A percentile compares a stretch with the other conserved stretches of the same genome.
Evolutionary conservation across 306 rosid genomes (phyloP).

Genomic region (Vigna hirtella): DNA sequence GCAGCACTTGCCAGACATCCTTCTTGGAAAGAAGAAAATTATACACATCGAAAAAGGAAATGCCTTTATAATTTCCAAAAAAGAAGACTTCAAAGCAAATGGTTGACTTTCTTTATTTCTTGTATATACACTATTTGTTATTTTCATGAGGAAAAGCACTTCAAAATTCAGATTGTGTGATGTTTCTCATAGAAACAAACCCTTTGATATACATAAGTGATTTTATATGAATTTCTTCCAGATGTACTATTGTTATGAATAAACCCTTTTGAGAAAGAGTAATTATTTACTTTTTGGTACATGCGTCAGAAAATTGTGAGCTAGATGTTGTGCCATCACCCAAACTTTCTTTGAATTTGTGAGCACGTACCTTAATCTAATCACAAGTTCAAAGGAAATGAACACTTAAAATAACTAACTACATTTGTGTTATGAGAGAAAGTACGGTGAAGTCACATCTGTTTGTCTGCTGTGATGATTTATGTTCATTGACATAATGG

Average conservation of each 20-base stretch:
- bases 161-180: constrained; percentile 23
- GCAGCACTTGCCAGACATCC: constrained; percentile 44
- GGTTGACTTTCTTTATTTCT: constrained; percentile 30
- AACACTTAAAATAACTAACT: background rate
- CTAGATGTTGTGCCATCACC: background rate
- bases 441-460: constrained; percentile 15
- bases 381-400: background rate
- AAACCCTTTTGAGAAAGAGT: background rate
- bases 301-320: background rate
- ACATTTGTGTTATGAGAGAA: constrained; percentile 5
- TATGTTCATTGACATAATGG: background rate
- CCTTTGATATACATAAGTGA: constrained; percentile 32
- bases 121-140: constrained; percentile 3
- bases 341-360: background rate
- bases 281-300: background rate
- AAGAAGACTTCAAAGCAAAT: constrained; percentile 31
- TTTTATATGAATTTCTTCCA: constrained; percentile 27
- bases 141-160: constrained; percentile 12
- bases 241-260: background rate
- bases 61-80: constrained; percentile 13
- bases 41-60: constrained; percentile 34
- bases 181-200: constrained; percentile 30
- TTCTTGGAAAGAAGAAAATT: constrained; percentile 32
- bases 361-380: background rate
- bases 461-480: constrained; percentile 22